Base-by-base conservation (phyloP, 441 rosid species). In the Euphorbia corollata region DNA sequence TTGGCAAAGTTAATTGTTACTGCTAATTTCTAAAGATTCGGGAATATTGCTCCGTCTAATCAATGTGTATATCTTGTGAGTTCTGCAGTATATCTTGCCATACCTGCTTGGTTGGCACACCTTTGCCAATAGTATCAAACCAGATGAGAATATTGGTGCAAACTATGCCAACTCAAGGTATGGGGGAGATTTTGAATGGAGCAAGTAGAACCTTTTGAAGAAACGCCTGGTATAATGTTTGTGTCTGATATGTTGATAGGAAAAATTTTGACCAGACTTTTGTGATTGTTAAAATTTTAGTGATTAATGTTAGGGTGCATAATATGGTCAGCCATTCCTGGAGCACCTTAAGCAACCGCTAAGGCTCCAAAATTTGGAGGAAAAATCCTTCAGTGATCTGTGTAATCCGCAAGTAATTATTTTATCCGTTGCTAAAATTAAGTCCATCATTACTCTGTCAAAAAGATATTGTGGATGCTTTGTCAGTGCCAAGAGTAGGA, bases 21-120 rank as follows among this genome's bases (percentile, higher is more conserved):
- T 13, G 20, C 41, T 2, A 13, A 24, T 56, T 19, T 7, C 3
- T 22, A 5, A 10, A 23, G 23, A 15, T 38, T 19, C 24, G 6
- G 13, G 13, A 8, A 24, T 54, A 0, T 70, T 20, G 27, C 34
- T 45, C 9, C 8, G 39, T 27, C 65, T 65, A 16, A 71, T 18
- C 2, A 48, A 16, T 5, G 18, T 47, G 41, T 32, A 6, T 2
- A 2, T 53, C 55, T 61, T 3, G 22, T 75, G 59, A 43, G 54
- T 53, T 65, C 5, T 73, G 84, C 92, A 92, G 97, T 92, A 81
- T 71, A 68, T 88, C 63, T 74, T 93, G 82, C 98, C 98, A 0
- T 83, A 87, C 77, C 83, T 93, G n/a, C 61, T 93, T 67, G 98
- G 97, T 45, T 93, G 96, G 97, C 86, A 84, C 23, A 81, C 95